Conservation (phyloP, 257 asterid genomes). For the Knoxia roxburghii region DNA sequence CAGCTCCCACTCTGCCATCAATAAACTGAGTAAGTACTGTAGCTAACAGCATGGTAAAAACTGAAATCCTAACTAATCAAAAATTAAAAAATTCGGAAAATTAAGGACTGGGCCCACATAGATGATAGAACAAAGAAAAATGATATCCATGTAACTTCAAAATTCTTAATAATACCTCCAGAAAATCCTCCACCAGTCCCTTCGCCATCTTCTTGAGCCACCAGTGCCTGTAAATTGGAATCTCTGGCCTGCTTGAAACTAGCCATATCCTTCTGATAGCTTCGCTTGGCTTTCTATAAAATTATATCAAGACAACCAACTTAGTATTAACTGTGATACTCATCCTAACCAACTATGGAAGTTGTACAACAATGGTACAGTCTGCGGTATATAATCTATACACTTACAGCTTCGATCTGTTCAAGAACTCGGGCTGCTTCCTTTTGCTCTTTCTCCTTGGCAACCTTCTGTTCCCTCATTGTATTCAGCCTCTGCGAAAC, state of each 20-base stretch:
- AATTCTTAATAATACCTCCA: conserved; percentile 53
- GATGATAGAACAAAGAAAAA: background rate
- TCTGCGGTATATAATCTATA: background rate
- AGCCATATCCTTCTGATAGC: conserved; percentile 87
- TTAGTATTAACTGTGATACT: background rate
- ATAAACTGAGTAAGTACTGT: background rate
- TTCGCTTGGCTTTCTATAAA: conserved; percentile 83
- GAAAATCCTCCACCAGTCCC: conserved; percentile 49
- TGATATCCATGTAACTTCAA: background rate
- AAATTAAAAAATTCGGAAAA: background rate
- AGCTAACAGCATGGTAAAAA: background rate
- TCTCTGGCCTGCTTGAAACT: conserved; percentile 65
- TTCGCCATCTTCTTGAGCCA: conserved; percentile 32
- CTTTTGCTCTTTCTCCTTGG: conserved; percentile 70
- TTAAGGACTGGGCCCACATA: conserved; percentile 3
- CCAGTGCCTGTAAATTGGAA: conserved; percentile 52
- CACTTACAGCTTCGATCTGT: conserved; percentile 92
- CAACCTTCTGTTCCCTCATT: conserved; percentile 79
- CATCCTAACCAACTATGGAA: background rate
- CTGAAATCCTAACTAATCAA: conserved; percentile 9
- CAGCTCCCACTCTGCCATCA: conserved; percentile 72
- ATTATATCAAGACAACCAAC: background rate
- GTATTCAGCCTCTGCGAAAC: conserved; percentile 71
- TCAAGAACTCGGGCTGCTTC: conserved; percentile 67
- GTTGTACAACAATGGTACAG: background rate